A percentile compares a stretch with the other conserved stretches of the same genome.
Conservation (phyloP, 2,329 filamentous ascomycete genomes). For the Clarireedia homoeocarpa region DNA sequence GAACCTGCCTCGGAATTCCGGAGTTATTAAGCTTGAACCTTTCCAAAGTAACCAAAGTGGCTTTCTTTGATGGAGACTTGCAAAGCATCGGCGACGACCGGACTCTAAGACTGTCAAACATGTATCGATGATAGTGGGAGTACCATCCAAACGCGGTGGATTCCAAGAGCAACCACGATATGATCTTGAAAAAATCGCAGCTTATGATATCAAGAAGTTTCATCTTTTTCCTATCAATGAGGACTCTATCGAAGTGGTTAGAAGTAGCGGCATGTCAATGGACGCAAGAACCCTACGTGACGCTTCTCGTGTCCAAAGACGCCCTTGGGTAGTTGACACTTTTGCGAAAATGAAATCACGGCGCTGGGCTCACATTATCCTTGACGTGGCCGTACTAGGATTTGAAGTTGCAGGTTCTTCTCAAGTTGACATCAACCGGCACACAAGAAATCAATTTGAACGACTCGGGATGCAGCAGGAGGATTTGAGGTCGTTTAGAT, state of each 20-base stretch:
- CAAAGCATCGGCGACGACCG: not conserved
- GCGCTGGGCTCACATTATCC: not conserved
- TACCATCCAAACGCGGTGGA: not conserved
- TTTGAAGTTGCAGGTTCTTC: not conserved
- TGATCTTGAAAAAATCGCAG: not conserved
- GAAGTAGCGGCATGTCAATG: not conserved
- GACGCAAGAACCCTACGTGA: not conserved
- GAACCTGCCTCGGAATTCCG: not conserved
- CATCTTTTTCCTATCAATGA: not conserved
- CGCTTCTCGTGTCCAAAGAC: not conserved
- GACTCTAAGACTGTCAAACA: not conserved
- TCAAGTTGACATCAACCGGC: too few relatives aligned
- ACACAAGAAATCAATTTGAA: not conserved
- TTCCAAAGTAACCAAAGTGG: not conserved
- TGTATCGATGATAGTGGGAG: not conserved
- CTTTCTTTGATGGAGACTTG: not conserved
- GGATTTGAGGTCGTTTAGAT: not conserved
- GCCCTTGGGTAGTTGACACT: too few relatives aligned
- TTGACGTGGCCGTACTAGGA: not conserved
- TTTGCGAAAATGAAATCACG: not conserved
- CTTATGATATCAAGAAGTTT: not conserved
- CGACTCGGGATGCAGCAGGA: not conserved
- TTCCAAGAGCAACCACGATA: not conserved
- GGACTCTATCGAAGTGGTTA: not conserved
- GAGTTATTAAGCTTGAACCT: not conserved